Evolutionary conservation across 495 filamentous ascomycete species (phyloP), one percentile per base, ranked within the genome.

Genomic region (Durotheca rogersii): DNA sequence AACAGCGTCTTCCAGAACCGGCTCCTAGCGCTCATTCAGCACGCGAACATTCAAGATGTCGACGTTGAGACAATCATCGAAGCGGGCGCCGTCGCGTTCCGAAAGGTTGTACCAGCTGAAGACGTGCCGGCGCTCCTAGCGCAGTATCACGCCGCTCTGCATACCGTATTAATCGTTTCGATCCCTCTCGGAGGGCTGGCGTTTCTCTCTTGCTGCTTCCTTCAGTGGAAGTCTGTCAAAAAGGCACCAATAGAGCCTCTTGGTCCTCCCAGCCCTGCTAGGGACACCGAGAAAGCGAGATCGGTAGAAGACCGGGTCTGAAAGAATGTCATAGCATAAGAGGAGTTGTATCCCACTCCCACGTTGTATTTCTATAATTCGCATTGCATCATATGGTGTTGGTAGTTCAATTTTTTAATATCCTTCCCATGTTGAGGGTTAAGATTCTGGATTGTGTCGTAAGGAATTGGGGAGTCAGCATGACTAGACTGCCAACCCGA

Each of bases 191-290:
- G 67, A 15, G 49, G 56, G 0, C 57, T 67, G 10, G 64, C 73
- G 0, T 67, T 71, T 18, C 19, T 78, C 29, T 61, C 67, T 0
- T 65, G 66, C 37, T 70, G 68, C 39, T 72, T 69, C 29, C 47
- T 80, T 25, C 69, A 79, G 54, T 78, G 73, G 68, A 78, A 73
- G 63, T 78, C 72, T 39, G 73, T 80, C 20, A 75, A 74, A 48
- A 71, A 64, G 21, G 23, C 23, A 9, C 23, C 23, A n/a, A n/a
- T n/a, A n/a, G n/a, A n/a, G 23, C 9, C 4, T 27, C 9, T 9
- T 27, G 9, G 9, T 4, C 46, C 51, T 11, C 11, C 10, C 3
- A 39, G 45, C 20, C 39, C 40, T 20, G 2, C 37, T 0, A 34
- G 10, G 1, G 51, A 34, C 1, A 25, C 11, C 3, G 47, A 56